Conservation (phyloP, 371 early-diverging fungal species). For the Mortierella sp. region DNA sequence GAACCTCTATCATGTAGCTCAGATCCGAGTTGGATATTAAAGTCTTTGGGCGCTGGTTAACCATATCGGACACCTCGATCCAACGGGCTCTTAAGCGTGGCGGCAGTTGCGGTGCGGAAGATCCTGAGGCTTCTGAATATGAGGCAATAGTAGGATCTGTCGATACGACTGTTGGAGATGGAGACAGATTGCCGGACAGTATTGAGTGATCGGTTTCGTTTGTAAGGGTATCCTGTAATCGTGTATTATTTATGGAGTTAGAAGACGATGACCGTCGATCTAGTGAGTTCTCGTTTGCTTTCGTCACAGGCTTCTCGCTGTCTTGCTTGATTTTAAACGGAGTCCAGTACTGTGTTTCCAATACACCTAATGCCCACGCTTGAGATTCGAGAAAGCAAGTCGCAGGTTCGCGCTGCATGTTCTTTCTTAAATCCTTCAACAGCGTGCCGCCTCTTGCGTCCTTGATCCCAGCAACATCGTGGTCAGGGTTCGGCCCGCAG, state of each 20-base stretch:
- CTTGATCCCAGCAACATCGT: slow-evolving; percentile 29
- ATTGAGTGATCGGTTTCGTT: background rate
- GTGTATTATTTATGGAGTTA: background rate
- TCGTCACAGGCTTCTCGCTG: background rate
- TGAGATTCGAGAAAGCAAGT: slow-evolving; percentile 37
- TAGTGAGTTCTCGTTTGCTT: background rate
- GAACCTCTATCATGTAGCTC: slow-evolving; percentile 50
- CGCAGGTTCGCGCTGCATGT: slow-evolving; percentile 37
- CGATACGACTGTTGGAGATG: background rate
- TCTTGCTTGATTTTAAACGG: slow-evolving; percentile 43
- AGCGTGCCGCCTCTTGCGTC: slow-evolving; percentile 36
- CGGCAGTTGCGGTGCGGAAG: background rate
- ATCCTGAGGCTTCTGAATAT: background rate
- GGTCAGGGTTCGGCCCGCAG: slow-evolving; percentile 34
- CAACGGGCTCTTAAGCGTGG: slow-evolving; percentile 5
- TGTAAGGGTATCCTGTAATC: background rate
- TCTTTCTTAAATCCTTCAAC: slow-evolving; percentile 28
- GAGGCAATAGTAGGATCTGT: background rate
- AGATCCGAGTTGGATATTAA: slow-evolving; percentile 40
- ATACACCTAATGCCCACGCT: slow-evolving; percentile 38
- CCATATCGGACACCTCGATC: slow-evolving; percentile 41
- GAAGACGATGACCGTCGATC: background rate
- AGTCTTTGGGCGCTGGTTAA: slow-evolving; percentile 43
- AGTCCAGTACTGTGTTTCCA: slow-evolving; percentile 48
- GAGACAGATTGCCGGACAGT: background rate